Percentiles rank a stretch among this genome's conserved stretches.
Evolutionary conservation across 345 rosid genomes (phyloP).

Genomic region (Aquilaria malaccensis): DNA sequence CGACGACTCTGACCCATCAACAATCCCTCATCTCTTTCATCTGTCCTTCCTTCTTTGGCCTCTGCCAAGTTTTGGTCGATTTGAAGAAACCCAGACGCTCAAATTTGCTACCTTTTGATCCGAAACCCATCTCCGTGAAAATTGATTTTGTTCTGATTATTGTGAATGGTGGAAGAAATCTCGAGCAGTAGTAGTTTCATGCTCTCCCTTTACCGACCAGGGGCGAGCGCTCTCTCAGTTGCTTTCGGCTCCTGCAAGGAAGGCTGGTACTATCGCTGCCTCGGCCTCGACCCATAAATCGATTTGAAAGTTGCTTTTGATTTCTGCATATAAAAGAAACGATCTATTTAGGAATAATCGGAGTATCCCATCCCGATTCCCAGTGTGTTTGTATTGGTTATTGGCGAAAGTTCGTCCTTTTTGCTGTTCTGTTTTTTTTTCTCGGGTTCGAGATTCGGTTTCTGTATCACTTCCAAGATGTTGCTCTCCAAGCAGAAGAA

Average conservation of each 20-base stretch:
- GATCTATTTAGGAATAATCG: too few relatives aligned
- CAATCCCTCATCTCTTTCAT: too few relatives aligned
- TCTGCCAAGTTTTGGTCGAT: too few relatives aligned
- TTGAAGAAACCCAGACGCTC: too few relatives aligned
- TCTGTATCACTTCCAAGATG: conserved; percentile 24
- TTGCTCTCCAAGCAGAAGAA: conserved; percentile 74
- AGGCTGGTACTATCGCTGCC: conserved; percentile 97
- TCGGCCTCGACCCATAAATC: conserved; percentile 69
- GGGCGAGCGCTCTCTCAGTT: conserved; percentile 70
- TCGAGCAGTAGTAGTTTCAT: conserved; percentile 35
- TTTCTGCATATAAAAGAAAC: too few relatives aligned
- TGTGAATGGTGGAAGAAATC: conserved; percentile 91
- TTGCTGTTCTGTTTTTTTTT: background rate
- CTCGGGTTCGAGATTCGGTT: background rate
- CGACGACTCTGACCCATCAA: too few relatives aligned
- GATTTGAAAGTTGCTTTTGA: background rate
- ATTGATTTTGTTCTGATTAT: conserved; percentile 4
- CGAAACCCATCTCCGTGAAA: background rate
- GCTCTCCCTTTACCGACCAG: conserved; percentile 67
- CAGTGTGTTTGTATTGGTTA: too few relatives aligned
- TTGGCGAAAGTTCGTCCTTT: too few relatives aligned
- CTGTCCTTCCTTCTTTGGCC: too few relatives aligned
- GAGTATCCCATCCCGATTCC: too few relatives aligned
- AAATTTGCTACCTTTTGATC: too few relatives aligned
- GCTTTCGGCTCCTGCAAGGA: conserved; percentile 89